Base-by-base conservation (phyloP, 805 yeast species). In the Nakazawaea holstii region DNA sequence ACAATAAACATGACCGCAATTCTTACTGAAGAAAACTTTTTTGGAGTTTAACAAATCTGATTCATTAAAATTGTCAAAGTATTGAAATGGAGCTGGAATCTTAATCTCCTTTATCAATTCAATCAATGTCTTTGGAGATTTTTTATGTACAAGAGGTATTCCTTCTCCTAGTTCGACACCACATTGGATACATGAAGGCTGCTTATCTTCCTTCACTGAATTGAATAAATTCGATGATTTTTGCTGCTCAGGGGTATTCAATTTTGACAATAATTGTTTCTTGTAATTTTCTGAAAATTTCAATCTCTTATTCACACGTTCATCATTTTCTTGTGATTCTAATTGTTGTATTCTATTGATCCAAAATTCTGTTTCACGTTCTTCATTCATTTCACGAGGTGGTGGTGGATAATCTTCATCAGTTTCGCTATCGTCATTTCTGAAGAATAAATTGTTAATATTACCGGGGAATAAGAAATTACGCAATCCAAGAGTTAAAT, bases 1-100 rank as follows among this genome's bases (percentile, higher is more conserved):
- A 63, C 97, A 89, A 60, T 79, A 89, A 0, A 82, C 76, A 66
- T 89, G 97, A 0, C 96, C 96, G 68, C 97, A 89, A 35, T 67
- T 64, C 0, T 87, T 75, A 15, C 36, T 35, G 37, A 74, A 72
- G 57, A 82, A 89, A 2, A 84, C 75, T 50, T 89, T 73, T 55
- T 72, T 79, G 0, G 91, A 83, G 31, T 86, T 65, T 47, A 76
- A 82, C 15, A 67, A 56, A 56, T 87, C 95, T 0, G 69, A 66
- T 9, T 68, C 71, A 0, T 82, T 73, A n/a, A 82, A 65, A 27
- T 67, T 65, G 13, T 63, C 59, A 11, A 29, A 31, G 13, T 6
- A 64, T 52, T 29, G 59, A 33, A 31, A 46, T 8, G 49, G 49
- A 8, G 43, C 42, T 51, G 31, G 59, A 53, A 60, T 67, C 27